Conservation (phyloP, 2,329 filamentous ascomycete species). For the Xylariaceae sp. region DNA sequence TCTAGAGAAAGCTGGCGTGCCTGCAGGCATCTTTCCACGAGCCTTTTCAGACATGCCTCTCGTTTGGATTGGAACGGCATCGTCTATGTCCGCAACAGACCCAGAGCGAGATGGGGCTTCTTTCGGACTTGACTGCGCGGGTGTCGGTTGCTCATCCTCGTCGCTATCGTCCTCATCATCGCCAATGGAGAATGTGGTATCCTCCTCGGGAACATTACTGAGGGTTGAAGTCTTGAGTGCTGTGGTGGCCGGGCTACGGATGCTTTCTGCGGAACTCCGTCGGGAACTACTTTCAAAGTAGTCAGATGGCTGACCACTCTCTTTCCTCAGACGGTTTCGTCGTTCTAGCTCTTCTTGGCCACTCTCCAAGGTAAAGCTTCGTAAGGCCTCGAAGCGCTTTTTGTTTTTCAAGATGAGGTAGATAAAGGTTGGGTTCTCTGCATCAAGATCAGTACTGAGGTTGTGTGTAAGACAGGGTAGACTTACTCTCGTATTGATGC, state of each 20-base stretch:
- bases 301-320: slow-evolving; percentile 50
- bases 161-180: slow-evolving; percentile 68
- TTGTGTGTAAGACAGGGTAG: neutral
- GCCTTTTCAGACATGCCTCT: slow-evolving; percentile 97
- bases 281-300: slow-evolving; percentile 46
- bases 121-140: slow-evolving; percentile 61
- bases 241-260: slow-evolving; percentile 57
- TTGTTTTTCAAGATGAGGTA: slow-evolving; percentile 75
- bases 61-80: slow-evolving; percentile 76
- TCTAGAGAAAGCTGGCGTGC: slow-evolving; percentile 75
- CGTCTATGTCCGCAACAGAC: slow-evolving; percentile 66
- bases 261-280: slow-evolving; percentile 64
- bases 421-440: slow-evolving; percentile 77
- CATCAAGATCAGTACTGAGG: slow-evolving; percentile 17
- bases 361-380: slow-evolving; percentile 85
- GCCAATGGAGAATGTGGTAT: slow-evolving; percentile 81
- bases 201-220: slow-evolving; percentile 71
- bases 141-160: slow-evolving; percentile 50
- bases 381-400: slow-evolving; percentile 78
- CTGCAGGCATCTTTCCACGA: slow-evolving; percentile 88
- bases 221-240: slow-evolving; percentile 53
- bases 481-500: slow-evolving; percentile 74
- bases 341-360: slow-evolving; percentile 88
- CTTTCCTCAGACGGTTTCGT: slow-evolving; percentile 66
- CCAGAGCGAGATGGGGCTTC: slow-evolving; percentile 61